Percentiles rank a stretch among this genome's conserved stretches.
These are phyloP conservation scores for Mentha longifolia DNA, from an alignment of 257 asterid species.

Conservation along the genomic window DNA sequence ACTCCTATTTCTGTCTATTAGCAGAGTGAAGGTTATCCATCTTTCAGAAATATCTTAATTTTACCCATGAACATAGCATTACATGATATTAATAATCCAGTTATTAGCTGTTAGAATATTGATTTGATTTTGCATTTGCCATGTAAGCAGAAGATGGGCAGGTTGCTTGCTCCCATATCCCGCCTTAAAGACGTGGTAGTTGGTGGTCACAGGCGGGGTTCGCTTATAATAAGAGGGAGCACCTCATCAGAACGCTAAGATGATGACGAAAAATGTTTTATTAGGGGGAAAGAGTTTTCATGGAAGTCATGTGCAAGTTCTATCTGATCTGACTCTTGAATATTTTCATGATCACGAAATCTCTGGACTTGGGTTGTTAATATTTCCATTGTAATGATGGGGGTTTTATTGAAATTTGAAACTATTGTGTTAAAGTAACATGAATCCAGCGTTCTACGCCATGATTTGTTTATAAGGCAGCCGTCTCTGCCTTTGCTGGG, in stretches of 20 bases:
- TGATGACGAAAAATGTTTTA: conserved; percentile 37
- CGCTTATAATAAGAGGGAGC: conserved; percentile 47
- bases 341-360: neutral
- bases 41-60: neutral
- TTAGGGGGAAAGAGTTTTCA: conserved; percentile 16
- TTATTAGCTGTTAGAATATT: conserved; percentile 5
- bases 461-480: neutral
- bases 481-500: neutral
- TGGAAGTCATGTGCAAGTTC: conserved; percentile 18
- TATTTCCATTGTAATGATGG: conserved; percentile 24
- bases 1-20: neutral
- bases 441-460: neutral
- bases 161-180: conserved; percentile 57
- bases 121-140: neutral
- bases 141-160: conserved; percentile 50
- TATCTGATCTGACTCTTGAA: neutral
- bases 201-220: conserved; percentile 59
- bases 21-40: neutral
- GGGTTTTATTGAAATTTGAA: neutral
- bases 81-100: neutral
- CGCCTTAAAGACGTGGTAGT: conserved; percentile 63
- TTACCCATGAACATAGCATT: neutral
- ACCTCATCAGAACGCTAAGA: conserved; percentile 51
- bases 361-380: conserved; percentile 26
- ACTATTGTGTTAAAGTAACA: conserved; percentile 5